phyloP scores from a whole-genome alignment of 805 yeast genomes.

The Monosporozyma solicola region DNA sequence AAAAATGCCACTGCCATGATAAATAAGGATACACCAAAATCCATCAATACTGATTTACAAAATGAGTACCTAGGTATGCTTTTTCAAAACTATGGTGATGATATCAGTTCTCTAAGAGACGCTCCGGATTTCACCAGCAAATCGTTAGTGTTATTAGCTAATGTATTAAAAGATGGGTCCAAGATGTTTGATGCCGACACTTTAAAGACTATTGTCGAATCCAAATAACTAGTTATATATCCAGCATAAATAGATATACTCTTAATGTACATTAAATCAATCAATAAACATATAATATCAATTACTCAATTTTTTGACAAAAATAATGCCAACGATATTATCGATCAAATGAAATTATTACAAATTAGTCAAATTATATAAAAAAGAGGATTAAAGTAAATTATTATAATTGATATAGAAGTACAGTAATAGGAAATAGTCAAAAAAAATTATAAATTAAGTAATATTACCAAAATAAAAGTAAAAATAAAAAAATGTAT shows the following conservation, averaged over 20 bases:
- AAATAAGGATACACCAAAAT: neutral
- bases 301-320: neutral
- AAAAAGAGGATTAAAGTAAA: neutral
- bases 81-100: conserved; percentile 53
- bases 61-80: conserved; percentile 45
- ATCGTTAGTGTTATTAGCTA: conserved; percentile 49
- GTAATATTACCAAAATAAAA: neutral
- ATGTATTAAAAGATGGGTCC: conserved; percentile 48
- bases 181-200: conserved; percentile 52
- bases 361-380: neutral
- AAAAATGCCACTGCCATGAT: conserved; percentile 20
- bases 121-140: conserved; percentile 55
- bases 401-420: neutral
- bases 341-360: neutral
- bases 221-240: conserved; percentile 7
- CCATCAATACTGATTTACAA: conserved; percentile 20
- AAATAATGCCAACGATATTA: neutral
- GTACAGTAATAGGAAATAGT: neutral
- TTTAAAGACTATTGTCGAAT: conserved; percentile 27
- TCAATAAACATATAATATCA: neutral
- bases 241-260: neutral
- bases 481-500: neutral
- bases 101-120: conserved; percentile 48
- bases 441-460: neutral
- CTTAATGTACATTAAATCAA: neutral